Evolutionary conservation across 1,284 basidiomycete genomes (phyloP).

Genomic region (Hymenochaete sp.): DNA sequence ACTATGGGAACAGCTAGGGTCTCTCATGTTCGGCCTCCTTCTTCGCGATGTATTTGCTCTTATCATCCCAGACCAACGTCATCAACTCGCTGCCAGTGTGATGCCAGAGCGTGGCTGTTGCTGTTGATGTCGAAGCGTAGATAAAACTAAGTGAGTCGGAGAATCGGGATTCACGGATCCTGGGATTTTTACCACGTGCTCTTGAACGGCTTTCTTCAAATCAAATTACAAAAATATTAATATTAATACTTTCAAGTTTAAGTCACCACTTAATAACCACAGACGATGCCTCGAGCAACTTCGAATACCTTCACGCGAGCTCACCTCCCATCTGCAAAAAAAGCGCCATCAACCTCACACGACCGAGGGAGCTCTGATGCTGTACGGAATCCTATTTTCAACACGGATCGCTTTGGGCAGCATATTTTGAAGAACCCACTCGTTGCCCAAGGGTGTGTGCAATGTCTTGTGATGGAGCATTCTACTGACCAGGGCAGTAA

Average conservation of each 20-base stretch:
- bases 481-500: background rate
- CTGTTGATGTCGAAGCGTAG: too few relatives aligned
- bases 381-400: conserved; percentile 79
- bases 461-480: background rate
- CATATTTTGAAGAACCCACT: conserved; percentile 95
- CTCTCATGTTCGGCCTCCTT: too few relatives aligned
- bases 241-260: conserved; percentile 9
- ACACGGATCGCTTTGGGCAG: conserved; percentile 91
- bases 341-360: conserved; percentile 36
- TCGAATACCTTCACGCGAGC: conserved; percentile 71
- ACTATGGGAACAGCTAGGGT: too few relatives aligned
- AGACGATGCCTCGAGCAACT: conserved; percentile 83
- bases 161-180: too few relatives aligned
- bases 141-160: background rate
- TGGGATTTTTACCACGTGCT: too few relatives aligned
- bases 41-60: too few relatives aligned
- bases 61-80: too few relatives aligned
- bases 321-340: conserved; percentile 68
- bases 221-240: background rate
- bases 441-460: conserved; percentile 76
- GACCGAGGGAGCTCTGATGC: conserved; percentile 40
- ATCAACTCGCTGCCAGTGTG: too few relatives aligned
- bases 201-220: too few relatives aligned
- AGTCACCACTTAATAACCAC: background rate
- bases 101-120: too few relatives aligned